Conservation (phyloP, 2,329 filamentous ascomycete species). For the Chrysoporthe puriensis region DNA sequence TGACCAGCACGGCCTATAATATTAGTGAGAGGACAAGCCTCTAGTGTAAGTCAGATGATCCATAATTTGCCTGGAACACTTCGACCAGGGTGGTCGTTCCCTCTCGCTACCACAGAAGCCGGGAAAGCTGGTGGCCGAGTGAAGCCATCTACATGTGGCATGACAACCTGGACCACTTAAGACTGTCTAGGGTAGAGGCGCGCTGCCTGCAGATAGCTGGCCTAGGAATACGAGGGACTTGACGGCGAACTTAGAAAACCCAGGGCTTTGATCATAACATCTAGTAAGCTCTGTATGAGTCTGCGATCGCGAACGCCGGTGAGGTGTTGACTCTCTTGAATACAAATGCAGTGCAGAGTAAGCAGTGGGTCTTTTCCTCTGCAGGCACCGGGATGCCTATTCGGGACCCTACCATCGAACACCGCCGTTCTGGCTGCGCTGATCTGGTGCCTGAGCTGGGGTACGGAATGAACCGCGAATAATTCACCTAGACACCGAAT, state of each 20-base stretch:
- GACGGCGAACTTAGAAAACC: not conserved
- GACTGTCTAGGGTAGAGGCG: not conserved
- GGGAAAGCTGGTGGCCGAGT: conserved; percentile 4
- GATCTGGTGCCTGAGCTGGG: not conserved
- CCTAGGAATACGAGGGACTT: not conserved
- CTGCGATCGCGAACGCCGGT: not conserved
- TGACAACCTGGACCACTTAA: not conserved
- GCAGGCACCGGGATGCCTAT: not conserved
- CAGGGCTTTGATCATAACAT: not conserved
- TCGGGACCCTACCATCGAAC: not conserved
- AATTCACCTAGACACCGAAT: not conserved
- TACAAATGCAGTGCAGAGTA: not conserved
- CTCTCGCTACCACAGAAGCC: not conserved
- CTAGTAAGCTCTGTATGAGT: not conserved
- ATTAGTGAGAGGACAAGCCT: too few species aligned
- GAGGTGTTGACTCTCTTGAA: conserved; percentile 13
- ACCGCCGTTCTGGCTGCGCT: not conserved
- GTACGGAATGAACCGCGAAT: not conserved
- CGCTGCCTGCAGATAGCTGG: not conserved
- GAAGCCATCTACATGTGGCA: conserved; percentile 9
- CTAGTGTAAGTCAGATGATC: too few species aligned
- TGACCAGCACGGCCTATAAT: too few species aligned
- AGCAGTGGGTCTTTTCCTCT: not conserved
- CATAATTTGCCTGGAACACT: too few species aligned
- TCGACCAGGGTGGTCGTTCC: too few species aligned